These are phyloP conservation scores for Solanum hybrid DNA, from an alignment of 305 asterid species.

Conservation along the genomic window DNA sequence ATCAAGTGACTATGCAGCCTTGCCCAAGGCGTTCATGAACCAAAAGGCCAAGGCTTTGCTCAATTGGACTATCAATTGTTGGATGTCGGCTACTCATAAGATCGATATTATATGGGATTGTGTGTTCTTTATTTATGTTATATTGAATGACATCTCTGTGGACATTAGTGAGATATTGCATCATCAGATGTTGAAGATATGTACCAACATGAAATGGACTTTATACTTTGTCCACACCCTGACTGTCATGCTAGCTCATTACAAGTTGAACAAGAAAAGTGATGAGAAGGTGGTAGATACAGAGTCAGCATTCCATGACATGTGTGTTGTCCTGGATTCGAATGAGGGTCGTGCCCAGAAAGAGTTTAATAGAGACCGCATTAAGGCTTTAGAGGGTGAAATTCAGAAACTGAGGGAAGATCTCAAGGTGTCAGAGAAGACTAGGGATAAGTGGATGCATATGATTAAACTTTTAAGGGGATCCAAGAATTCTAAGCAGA, in stretches of 20 bases:
- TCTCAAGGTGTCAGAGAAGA: background rate
- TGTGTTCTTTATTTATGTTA: background rate
- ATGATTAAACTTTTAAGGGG: background rate
- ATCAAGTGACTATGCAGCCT: too few species aligned
- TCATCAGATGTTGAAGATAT: background rate
- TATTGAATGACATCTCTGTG: background rate
- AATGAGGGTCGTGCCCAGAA: background rate
- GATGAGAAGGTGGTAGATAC: background rate
- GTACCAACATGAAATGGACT: background rate
- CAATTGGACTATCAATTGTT: background rate
- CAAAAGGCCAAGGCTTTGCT: background rate
- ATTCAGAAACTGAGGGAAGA: background rate
- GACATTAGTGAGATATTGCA: background rate
- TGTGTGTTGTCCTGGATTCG: background rate
- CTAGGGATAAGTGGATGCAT: background rate
- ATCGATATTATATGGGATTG: rapidly evolving
- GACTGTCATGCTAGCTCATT: background rate
- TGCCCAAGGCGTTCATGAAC: background rate
- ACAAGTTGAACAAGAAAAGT: background rate
- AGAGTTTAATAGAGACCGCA: background rate
- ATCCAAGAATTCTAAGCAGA: too few species aligned
- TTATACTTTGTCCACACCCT: background rate
- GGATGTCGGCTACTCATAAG: background rate
- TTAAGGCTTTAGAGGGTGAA: background rate
- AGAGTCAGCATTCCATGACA: background rate